phyloP scores from a whole-genome alignment of 202 grass and related monocot genomes.

The Zoysia matrella region DNA sequence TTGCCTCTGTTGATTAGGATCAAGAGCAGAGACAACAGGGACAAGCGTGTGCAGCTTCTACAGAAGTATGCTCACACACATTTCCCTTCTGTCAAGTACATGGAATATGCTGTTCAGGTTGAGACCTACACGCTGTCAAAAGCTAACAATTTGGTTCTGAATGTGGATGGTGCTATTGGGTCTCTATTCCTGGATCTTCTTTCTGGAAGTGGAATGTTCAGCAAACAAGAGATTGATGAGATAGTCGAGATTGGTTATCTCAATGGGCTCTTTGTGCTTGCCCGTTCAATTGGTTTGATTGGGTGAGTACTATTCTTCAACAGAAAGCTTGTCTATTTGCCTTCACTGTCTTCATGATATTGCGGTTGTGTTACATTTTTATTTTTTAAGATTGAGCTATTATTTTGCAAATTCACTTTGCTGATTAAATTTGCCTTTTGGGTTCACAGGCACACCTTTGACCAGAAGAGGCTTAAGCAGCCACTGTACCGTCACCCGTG shows the following conservation, averaged over 20 bases:
- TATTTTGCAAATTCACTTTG: neutral
- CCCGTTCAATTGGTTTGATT: constrained; percentile 61
- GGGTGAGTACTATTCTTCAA: constrained; percentile 54
- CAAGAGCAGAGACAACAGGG: too few relatives aligned
- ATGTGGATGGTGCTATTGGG: constrained; percentile 93
- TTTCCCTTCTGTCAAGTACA: constrained; percentile 94
- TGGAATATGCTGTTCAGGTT: constrained; percentile 69
- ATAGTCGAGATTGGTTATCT: constrained; percentile 90
- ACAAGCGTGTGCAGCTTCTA: constrained; percentile 69
- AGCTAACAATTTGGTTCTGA: constrained; percentile 92
- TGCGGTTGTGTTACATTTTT: neutral
- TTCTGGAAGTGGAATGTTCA: constrained; percentile 73
- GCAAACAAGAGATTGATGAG: constrained; percentile 82
- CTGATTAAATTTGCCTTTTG: constrained; percentile 21
- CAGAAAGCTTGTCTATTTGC: neutral
- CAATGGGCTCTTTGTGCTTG: constrained; percentile 66
- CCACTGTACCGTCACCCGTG: too few relatives aligned
- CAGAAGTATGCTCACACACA: constrained; percentile 93
- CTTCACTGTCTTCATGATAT: neutral
- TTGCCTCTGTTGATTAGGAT: constrained; percentile 32
- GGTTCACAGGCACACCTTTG: constrained; percentile 20
- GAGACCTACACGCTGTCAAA: constrained; percentile 69
- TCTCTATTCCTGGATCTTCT: constrained; percentile 71
- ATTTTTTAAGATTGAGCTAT: constrained; percentile 1
- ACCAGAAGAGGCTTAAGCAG: too few relatives aligned